Percentiles rank a stretch among this genome's conserved stretches.
Evolutionary conservation across 164 flowering plant genomes (phyloP).

Genomic region (Magnolia kwangsiensis): DNA sequence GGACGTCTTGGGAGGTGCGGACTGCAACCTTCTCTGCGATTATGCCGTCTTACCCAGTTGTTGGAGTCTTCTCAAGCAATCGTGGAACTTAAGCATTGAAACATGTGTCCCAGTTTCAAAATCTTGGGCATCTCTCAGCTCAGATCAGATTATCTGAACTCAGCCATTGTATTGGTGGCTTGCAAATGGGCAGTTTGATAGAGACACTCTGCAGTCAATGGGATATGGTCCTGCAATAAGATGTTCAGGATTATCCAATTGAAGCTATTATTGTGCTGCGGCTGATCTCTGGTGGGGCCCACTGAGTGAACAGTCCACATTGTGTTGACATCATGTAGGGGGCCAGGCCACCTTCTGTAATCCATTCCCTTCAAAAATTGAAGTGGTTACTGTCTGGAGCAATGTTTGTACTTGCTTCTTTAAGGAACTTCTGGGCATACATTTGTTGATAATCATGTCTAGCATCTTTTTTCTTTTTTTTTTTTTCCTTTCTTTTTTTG

Average conservation of each 20-base stretch:
- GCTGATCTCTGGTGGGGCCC: background rate
- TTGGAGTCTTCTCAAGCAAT: too few species aligned
- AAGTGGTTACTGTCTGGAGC: background rate
- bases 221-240: background rate
- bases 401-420: background rate
- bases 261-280: too few species aligned
- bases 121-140: too few species aligned
- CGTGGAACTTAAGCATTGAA: too few species aligned
- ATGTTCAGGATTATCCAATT: too few species aligned
- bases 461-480: background rate
- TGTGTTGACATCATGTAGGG: background rate
- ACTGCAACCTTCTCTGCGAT: too few species aligned
- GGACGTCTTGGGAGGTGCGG: too few species aligned
- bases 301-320: background rate
- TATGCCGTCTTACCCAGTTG: too few species aligned
- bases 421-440: background rate
- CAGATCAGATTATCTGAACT: background rate
- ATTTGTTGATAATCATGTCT: constrained; percentile 1
- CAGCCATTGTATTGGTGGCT: background rate
- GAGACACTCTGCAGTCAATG: background rate
- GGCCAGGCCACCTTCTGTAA: background rate
- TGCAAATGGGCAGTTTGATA: background rate
- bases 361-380: background rate
- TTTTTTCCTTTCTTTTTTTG: background rate
- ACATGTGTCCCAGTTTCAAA: too few species aligned